Base-by-base conservation (phyloP, 2,329 filamentous ascomycete genomes). In the Epichloe sibirici region DNA sequence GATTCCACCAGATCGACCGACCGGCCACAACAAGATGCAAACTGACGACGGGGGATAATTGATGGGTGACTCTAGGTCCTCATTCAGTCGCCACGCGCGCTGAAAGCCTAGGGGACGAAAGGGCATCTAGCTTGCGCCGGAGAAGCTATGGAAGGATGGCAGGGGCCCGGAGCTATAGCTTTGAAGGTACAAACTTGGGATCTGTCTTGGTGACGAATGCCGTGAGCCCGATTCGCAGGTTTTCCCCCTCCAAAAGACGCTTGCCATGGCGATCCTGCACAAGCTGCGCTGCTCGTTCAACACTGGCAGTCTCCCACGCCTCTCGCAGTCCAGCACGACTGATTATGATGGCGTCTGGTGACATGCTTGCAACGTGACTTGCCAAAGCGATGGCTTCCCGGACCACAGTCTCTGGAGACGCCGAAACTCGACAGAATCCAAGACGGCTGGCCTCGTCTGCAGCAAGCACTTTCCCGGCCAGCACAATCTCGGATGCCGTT, bases 141-240 rank as follows among this genome's bases (percentile, higher is more conserved):
- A 9, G 28, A 31, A 31, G 28, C 28, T 31, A 31, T 9, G 28
- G 28, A 9, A 9, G 8, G 28, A 31, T 11, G 28, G 8, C 28
- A 31, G 3, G 28, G 8, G 8, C 28, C 28, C 28, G 28, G 28
- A 31, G n/a, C 44, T 45, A 75, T 53, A 79, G 55, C 60, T 76
- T 76, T 1, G 70, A 73, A 31, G 72, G 68, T 47, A 70, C 69
- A 74, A 74, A 78, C 28, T 69, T 59, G 17, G 75, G 74, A 57
- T 69, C 65, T 58, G 71, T 65, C 65, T 77, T 77, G 60, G 73
- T 67, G 38, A 69, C 69, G 67, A 79, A 81, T 5, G 77, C 76
- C 54, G 62, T 66, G 50, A 78, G 57, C 1, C 75, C 75, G 55
- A 76, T 73, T 15, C 67, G 62, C n/a, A 74, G 64, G 63, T 78